Evolutionary conservation across 306 rosid species (phyloP).

Genomic region (Quercus mongolica): DNA sequence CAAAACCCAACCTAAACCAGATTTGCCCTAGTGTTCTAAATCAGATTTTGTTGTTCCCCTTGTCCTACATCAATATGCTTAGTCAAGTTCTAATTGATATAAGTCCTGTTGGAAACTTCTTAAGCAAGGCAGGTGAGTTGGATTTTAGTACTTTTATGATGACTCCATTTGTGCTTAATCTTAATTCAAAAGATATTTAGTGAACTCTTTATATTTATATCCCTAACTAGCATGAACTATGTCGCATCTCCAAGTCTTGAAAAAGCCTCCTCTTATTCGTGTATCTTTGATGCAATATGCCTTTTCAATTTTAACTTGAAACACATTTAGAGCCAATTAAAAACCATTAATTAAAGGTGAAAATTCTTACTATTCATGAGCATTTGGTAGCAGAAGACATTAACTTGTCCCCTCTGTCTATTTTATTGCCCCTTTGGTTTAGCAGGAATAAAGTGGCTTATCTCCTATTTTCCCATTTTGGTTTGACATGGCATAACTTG

Average conservation of each 20-base stretch:
- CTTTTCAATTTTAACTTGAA: background rate
- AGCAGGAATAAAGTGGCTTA: too few relatives aligned
- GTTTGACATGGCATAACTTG: background rate
- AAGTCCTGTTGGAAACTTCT: background rate
- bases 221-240: background rate
- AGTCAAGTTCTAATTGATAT: background rate
- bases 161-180: background rate
- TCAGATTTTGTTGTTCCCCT: too few relatives aligned
- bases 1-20: background rate
- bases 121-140: background rate
- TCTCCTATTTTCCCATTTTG: background rate
- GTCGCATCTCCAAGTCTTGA: background rate
- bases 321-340: background rate
- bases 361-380: background rate
- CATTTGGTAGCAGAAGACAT: background rate
- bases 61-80: background rate
- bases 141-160: background rate
- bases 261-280: background rate
- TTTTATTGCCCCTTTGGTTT: too few relatives aligned
- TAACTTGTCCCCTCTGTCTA: too few relatives aligned
- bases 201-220: background rate
- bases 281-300: background rate
- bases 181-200: background rate
- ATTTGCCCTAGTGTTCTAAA: background rate
- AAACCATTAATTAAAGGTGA: background rate